Conservation (phyloP, 768 basidiomycete genomes). For the Lentinus brumalis region DNA sequence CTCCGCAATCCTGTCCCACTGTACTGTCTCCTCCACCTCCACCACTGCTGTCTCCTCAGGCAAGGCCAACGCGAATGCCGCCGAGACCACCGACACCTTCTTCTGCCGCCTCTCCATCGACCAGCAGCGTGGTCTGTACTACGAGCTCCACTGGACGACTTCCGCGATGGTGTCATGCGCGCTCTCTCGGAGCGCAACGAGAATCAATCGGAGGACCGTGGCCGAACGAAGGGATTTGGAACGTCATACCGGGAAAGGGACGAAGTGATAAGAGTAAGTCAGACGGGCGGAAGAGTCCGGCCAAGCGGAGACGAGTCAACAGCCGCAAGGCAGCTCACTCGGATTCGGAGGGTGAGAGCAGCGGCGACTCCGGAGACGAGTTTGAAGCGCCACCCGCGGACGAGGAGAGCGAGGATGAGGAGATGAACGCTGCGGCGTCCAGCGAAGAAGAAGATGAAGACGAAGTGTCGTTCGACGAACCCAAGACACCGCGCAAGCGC, state of each 20-base stretch:
- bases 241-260: constrained; percentile 13
- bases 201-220: not conserved
- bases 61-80: not conserved
- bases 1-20: constrained; percentile 52
- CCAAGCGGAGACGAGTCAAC: constrained; percentile 10
- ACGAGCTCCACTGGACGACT: constrained; percentile 59
- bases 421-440: not conserved
- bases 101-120: constrained; percentile 62
- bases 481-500: constrained; percentile 59
- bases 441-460: constrained; percentile 23
- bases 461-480: constrained; percentile 23
- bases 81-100: not conserved
- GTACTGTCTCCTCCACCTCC: constrained; percentile 42
- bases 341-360: constrained; percentile 11
- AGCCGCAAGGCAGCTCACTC: constrained; percentile 3
- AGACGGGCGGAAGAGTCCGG: constrained; percentile 7
- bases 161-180: constrained; percentile 44
- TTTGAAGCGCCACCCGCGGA: not conserved
- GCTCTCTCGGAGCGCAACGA: constrained; percentile 3
- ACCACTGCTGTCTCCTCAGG: not conserved
- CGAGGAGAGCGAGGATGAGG: not conserved
- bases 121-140: constrained; percentile 61
- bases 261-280: not conserved
- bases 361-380: constrained; percentile 17
- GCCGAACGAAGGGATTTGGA: constrained; percentile 19